Percentiles rank a stretch among this genome's conserved stretches.
These are phyloP conservation scores for Sphenostylis stenocarpa DNA, from an alignment of 306 rosid genomes.

Conservation along the genomic window DNA sequence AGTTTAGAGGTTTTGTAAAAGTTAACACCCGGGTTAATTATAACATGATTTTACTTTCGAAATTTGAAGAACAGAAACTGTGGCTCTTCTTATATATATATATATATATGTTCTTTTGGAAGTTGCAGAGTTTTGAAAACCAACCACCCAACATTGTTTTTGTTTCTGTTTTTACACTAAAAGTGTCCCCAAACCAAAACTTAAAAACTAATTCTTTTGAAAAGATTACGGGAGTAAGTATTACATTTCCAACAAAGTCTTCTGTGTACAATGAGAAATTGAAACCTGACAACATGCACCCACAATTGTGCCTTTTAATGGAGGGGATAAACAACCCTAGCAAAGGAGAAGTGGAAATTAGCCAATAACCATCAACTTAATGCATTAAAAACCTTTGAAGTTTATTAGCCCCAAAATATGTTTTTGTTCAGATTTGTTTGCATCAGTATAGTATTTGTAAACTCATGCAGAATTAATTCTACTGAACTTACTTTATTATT, in stretches of 20 bases:
- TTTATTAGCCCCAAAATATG: background rate
- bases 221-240: background rate
- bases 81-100: background rate
- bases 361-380: background rate
- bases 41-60: constrained; percentile 14
- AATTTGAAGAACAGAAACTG: constrained; percentile 12
- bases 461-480: too few species aligned
- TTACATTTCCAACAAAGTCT: background rate
- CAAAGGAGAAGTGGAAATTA: background rate
- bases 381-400: background rate
- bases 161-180: background rate
- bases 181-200: background rate
- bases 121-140: background rate
- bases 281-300: background rate
- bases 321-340: background rate
- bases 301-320: background rate
- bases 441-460: background rate
- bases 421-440: background rate
- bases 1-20: constrained; percentile 7
- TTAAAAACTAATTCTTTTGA: background rate
- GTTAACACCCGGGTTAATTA: constrained; percentile 10
- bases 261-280: background rate
- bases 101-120: background rate
- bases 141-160: background rate
- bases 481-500: background rate